A percentile compares a stretch with the other conserved stretches of the same genome.
Evolutionary conservation across 2,329 filamentous ascomycete genomes (phyloP).

Genomic region (Fusarium transvaalense): DNA sequence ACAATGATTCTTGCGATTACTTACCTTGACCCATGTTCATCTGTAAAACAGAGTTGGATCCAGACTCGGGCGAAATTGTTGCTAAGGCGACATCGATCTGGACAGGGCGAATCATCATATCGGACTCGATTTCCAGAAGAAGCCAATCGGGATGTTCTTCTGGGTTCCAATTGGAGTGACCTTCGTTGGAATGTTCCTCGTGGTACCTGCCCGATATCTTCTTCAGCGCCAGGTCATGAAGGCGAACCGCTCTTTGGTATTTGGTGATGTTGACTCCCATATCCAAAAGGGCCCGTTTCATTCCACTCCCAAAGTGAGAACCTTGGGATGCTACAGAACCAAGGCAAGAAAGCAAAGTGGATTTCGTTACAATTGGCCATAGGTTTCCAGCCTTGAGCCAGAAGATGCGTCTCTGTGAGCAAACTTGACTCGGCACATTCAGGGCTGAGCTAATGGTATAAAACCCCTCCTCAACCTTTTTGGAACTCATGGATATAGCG

Average conservation of each 20-base stretch:
- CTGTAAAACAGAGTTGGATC: conserved; percentile 70
- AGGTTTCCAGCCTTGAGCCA: conserved; percentile 45
- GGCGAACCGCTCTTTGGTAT: conserved; percentile 49
- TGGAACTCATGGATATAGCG: conserved; percentile 8
- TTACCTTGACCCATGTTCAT: conserved; percentile 75
- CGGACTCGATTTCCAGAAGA: conserved; percentile 73
- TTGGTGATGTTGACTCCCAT: conserved; percentile 41
- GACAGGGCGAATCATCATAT: conserved; percentile 70
- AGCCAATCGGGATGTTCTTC: conserved; percentile 71
- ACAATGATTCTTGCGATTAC: not conserved
- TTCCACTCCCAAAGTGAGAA: conserved; percentile 40
- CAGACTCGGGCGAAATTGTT: conserved; percentile 67
- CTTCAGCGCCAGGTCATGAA: conserved; percentile 69
- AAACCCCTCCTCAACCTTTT: conserved; percentile 22
- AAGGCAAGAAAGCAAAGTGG: conserved; percentile 33
- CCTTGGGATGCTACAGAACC: conserved; percentile 29
- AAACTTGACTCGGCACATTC: conserved; percentile 1
- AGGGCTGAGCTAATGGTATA: conserved; percentile 22
- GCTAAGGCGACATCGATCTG: conserved; percentile 73
- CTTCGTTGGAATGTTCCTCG: conserved; percentile 58
- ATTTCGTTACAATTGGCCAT: conserved; percentile 44
- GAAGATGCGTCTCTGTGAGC: conserved; percentile 28
- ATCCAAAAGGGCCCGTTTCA: conserved; percentile 35
- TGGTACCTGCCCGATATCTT: conserved; percentile 60
- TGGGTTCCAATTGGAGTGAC: conserved; percentile 69